These are phyloP conservation scores for Paramecium sexaurelia DNA, from an alignment of 73 alveolate species.

Conservation along the genomic window DNA sequence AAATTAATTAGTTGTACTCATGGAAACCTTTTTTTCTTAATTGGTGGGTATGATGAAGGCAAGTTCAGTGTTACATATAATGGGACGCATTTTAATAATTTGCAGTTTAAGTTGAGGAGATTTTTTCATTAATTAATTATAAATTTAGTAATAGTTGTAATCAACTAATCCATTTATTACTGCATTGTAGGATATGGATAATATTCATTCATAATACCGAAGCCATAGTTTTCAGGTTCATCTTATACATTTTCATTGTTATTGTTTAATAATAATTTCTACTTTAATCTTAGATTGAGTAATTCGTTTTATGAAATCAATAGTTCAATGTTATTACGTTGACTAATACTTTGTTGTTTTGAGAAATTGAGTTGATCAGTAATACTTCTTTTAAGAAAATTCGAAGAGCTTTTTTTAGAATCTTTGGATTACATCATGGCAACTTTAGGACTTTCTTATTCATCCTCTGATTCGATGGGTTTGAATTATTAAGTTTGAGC, in stretches of 20 bases:
- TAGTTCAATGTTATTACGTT: not conserved
- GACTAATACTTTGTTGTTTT: not conserved
- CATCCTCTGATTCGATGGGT: not conserved
- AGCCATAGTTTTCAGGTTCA: not conserved
- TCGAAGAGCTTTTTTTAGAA: not conserved
- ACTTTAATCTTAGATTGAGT: not conserved
- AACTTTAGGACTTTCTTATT: not conserved
- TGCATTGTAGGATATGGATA: not conserved
- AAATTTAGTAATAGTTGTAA: not conserved
- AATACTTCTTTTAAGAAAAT: not conserved
- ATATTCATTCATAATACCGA: not conserved
- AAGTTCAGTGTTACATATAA: not conserved
- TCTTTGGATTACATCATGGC: not conserved
- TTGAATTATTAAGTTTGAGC: not conserved
- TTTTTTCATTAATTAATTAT: not conserved
- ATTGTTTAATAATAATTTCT: not conserved
- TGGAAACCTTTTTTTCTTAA: not conserved
- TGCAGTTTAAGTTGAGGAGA: slow-evolving; percentile 6
- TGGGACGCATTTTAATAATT: slow-evolving; percentile 9
- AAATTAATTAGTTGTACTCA: not conserved
- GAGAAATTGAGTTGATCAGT: not conserved
- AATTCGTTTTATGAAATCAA: not conserved
- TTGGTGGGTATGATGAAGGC: not conserved
- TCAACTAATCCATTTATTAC: not conserved
- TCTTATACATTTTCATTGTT: not conserved